Evolutionary conservation across 805 yeast species (phyloP), one percentile per base, ranked within the genome.

Genomic region (Komagataella pastoris): DNA sequence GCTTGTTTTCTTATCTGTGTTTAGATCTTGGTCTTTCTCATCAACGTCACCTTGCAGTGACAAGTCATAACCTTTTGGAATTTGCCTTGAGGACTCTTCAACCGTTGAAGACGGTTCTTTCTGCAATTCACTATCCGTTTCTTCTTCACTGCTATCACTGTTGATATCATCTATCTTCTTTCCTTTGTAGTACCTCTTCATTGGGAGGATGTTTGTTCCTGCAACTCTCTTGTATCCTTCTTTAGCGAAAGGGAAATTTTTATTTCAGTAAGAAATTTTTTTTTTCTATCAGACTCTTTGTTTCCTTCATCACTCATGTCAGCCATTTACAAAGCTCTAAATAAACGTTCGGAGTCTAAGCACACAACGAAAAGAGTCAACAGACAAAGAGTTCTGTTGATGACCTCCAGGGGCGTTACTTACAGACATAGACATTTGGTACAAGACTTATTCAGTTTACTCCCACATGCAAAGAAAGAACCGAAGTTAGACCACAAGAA

Each of bases 401-500:
- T 91, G 61, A 85, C 97, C 3, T 89, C 97, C 46, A 80, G 99
- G 66, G 99, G 99, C 58, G 86, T 91, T 53, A 89, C 96, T 24
- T 88, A 73, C 65, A 84, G 99, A 72, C 98, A 93, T 65, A 89
- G 99, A 63, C 98, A 93, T 69, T 71, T 93, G 61, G 88, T 93
- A 56, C 77, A 79, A 58, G 98, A 93, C 69, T 71, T 93, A 55
- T 71, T 80, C 57, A 69, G 80, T 19, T 72, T 93, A 65, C 70
- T 93, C 65, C 99, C 99, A 52, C 99, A 93, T 65, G 84, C 96
- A 46, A 82, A 97, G 66, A 91, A 90, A 64, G 99, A 93, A 70
- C 95, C 97, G 55, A 93, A 93, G 66, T 76, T 91, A 61, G 99
- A 93, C 68, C 83, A 90, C 53, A 93, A 93, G 70, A 87, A 90